Conservation (phyloP, 2,329 filamentous ascomycete species). For the Zopfia rhizophila region DNA sequence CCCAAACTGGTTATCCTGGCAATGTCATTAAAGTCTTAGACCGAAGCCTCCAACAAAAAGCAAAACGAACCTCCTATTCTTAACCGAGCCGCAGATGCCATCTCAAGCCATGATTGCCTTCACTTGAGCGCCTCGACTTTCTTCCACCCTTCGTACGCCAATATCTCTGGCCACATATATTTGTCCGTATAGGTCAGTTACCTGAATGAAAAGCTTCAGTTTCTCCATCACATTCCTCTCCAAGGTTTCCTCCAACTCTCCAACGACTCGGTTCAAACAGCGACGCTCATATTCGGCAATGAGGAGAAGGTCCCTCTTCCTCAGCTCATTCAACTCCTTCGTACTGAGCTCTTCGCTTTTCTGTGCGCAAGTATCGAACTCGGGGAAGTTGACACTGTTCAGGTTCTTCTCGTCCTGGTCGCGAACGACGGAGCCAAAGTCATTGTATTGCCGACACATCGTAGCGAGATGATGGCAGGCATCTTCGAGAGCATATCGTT, state of each 20-base stretch:
- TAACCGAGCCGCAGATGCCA: too few relatives aligned
- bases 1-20: too few relatives aligned
- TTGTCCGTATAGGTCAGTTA: constrained; percentile 50
- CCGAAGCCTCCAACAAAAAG: too few relatives aligned
- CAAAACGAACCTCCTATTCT: too few relatives aligned
- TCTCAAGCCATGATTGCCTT: too few relatives aligned
- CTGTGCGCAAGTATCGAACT: constrained; percentile 41
- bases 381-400: constrained; percentile 47
- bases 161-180: constrained; percentile 48
- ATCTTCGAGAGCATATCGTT: constrained; percentile 33
- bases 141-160: too few relatives aligned
- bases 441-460: constrained; percentile 42
- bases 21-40: too few relatives aligned
- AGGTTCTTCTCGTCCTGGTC: constrained; percentile 38
- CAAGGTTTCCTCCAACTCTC: constrained; percentile 10
- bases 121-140: too few relatives aligned
- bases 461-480: constrained; percentile 32
- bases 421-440: constrained; percentile 33
- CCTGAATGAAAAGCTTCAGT: constrained; percentile 41
- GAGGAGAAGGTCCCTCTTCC: constrained; percentile 23
- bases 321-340: constrained; percentile 5
- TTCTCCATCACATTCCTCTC: constrained; percentile 13
- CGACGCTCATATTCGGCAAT: constrained; percentile 44
- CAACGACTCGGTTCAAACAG: constrained; percentile 9
- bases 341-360: constrained; percentile 18